Percentiles rank a stretch among this genome's conserved stretches.
These are phyloP conservation scores for Artemisia argyi DNA, from an alignment of 129 eudicot species.

Conservation along the genomic window DNA sequence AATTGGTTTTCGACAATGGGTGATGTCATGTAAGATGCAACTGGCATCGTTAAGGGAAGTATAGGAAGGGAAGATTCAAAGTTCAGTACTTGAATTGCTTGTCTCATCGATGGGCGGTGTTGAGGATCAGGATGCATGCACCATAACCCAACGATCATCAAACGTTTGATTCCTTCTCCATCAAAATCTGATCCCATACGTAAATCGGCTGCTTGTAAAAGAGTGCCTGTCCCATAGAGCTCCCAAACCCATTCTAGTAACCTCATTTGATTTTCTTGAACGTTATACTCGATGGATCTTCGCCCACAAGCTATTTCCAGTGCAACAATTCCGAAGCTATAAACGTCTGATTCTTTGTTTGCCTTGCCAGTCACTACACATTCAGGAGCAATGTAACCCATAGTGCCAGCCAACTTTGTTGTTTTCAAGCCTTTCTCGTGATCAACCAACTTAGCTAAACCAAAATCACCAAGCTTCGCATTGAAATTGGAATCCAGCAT, in stretches of 20 bases:
- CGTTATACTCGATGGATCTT: background rate
- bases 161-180: background rate
- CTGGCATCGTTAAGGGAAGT: constrained; percentile 28
- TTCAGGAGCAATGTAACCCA: constrained; percentile 9
- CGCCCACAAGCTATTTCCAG: constrained; percentile 1
- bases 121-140: constrained; percentile 36
- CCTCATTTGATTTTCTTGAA: background rate
- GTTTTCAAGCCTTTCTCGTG: background rate
- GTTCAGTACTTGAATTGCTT: constrained; percentile 32
- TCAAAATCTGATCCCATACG: background rate
- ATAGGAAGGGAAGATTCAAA: constrained; percentile 31
- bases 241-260: constrained; percentile 6
- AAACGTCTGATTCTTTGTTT: constrained; percentile 4
- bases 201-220: background rate
- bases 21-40: background rate
- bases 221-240: background rate
- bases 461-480: constrained; percentile 9
- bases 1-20: background rate
- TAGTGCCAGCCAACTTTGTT: background rate
- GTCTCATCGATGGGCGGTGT: constrained; percentile 36
- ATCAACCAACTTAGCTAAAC: constrained; percentile 11
- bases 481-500: constrained; percentile 5
- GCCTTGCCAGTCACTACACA: constrained; percentile 2
- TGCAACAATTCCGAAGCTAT: background rate
- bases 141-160: constrained; percentile 34